Percentiles rank a stretch among this genome's conserved stretches.
Conservation (phyloP, 2,329 filamentous ascomycete genomes). For the Pseudogymnoascus sp. region DNA sequence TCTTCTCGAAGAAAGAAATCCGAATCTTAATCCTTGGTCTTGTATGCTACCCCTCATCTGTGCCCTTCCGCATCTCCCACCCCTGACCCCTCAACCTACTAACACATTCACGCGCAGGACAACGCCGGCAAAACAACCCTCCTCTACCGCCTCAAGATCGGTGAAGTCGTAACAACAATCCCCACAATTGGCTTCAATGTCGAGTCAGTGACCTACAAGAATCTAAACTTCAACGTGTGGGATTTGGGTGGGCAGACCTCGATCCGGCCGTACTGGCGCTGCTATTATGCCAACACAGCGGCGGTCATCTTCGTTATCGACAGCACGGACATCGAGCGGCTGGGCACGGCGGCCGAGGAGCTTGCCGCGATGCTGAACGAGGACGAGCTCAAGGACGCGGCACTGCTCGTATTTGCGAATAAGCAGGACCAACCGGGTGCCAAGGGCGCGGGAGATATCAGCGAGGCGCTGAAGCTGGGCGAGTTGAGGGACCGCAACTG, state of each 20-base stretch:
- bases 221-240: conserved; percentile 98
- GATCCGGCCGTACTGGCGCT: conserved; percentile 97
- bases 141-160: conserved; percentile 95
- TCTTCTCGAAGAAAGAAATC: conserved; percentile 96
- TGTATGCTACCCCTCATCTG: conserved; percentile 44
- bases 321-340: conserved; percentile 90
- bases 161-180: conserved; percentile 97
- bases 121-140: conserved; percentile 98
- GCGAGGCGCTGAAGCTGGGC: conserved; percentile 80
- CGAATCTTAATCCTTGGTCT: conserved; percentile 89
- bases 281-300: conserved; percentile 98
- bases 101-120: conserved; percentile 50
- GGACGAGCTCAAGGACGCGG: conserved; percentile 88
- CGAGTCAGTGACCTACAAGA: conserved; percentile 96
- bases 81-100: conserved; percentile 12
- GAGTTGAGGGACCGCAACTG: conserved; percentile 95
- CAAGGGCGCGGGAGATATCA: conserved; percentile 93
- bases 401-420: conserved; percentile 92
- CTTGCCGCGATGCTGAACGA: conserved; percentile 92
- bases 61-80: conserved; percentile 12
- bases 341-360: conserved; percentile 89
- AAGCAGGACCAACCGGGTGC: conserved; percentile 98
- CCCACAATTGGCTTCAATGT: conserved; percentile 99
- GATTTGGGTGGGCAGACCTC: conserved; percentile 97
- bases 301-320: conserved; percentile 99